phyloP scores from a whole-genome alignment of 2,329 filamentous ascomycete genomes.

The Zymoseptoria pseudotritici region DNA sequence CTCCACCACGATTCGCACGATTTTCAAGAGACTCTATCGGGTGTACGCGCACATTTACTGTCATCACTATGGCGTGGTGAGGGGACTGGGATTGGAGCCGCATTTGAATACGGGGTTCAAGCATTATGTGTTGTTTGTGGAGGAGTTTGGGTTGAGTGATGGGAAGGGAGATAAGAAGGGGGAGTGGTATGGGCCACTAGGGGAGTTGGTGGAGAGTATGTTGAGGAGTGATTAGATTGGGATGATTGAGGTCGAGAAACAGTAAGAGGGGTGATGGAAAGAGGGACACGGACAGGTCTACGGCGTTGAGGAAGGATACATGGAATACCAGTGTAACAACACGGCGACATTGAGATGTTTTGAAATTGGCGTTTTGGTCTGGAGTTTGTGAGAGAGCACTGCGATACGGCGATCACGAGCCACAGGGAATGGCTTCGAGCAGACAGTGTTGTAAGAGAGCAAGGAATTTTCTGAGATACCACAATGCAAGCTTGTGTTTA shows the following conservation, averaged over 20 bases:
- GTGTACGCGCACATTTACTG: constrained; percentile 98
- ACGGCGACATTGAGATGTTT: background rate
- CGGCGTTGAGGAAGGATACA: too few species aligned
- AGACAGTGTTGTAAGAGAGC: too few species aligned
- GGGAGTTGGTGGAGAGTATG: constrained; percentile 97
- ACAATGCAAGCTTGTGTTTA: too few species aligned
- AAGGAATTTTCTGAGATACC: too few species aligned
- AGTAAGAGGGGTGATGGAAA: background rate
- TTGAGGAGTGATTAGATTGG: constrained; percentile 67
- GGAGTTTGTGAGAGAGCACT: constrained; percentile 26
- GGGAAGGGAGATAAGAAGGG: constrained; percentile 53
- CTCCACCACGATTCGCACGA: constrained; percentile 87
- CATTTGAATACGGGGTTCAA: constrained; percentile 99
- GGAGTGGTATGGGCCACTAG: constrained; percentile 96
- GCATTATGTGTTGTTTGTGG: constrained; percentile 97
- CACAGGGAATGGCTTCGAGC: too few species aligned
- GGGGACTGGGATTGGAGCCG: constrained; percentile 88
- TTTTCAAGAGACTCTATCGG: constrained; percentile 99
- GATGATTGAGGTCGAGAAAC: background rate
- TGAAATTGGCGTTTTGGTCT: constrained; percentile 2
- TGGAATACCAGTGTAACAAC: too few species aligned
- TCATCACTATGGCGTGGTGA: constrained; percentile 93
- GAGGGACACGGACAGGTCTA: background rate
- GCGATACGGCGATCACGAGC: background rate
- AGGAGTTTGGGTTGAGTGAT: constrained; percentile 86